Evolutionary conservation across 768 basidiomycete species (phyloP), one percentile per base, ranked within the genome.

Genomic region (Suillus paluster): DNA sequence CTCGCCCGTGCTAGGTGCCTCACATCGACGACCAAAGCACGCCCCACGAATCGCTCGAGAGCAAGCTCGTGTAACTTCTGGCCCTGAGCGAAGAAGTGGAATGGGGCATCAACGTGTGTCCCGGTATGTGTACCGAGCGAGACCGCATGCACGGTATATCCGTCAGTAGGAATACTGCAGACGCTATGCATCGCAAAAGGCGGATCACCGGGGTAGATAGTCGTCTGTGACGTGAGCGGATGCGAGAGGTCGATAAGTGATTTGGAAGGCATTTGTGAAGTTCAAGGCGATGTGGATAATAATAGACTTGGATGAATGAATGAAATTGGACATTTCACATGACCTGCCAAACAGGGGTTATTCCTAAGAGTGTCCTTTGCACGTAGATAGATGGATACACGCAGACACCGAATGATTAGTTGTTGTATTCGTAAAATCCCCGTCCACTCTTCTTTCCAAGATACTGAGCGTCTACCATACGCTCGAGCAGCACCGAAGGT

Each of bases 391-490:
- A 58, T 58, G 21, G 50, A 58, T 58, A 58, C 57, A 55, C 27
- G 36, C 10, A 10, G 8, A 17, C 10, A 27, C 17, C 25, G 17
- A 55, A 25, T 61, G 3, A 65, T 52, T 19, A 49, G 33, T 71
- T 66, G 0, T 70, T 64, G 69, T 97, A 97, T 65, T 96, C 94
- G 70, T 97, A 98, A 75, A 98, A 98, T 19, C 96, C 95, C 74
- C 91, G 94, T 5, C 95, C 95, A 61, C 85, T 93, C 82, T 97
- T 97, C 81, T 83, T 89, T 12, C 97, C 97, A 57, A 91, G 83
- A 92, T 93, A 99, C 55, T 91, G 89, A 21, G 97, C 97, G 71
- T 97, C 94, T 5, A 99, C 97, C 97, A 99, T 98, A 39, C 94
- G 84, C 69, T 95, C 92, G 10, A 99, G 84, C 19, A 99, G 82